Conservation (phyloP, 768 basidiomycete genomes). For the Lactifluus volemus region DNA sequence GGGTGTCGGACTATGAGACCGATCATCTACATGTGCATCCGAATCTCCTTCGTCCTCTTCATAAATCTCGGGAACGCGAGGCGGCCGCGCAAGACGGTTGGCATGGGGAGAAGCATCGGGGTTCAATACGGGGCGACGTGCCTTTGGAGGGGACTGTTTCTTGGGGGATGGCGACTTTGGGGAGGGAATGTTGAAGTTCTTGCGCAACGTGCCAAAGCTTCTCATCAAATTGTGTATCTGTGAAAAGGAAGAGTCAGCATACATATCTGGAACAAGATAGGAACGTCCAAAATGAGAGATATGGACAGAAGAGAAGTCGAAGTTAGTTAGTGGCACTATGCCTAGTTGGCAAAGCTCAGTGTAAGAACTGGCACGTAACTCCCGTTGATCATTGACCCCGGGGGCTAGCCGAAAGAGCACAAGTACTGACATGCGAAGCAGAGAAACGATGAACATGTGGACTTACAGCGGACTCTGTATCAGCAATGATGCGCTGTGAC, state of each 20-base stretch:
- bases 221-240: conserved; percentile 38
- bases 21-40: conserved; percentile 36
- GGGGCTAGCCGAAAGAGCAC: too few relatives aligned
- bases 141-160: conserved; percentile 31
- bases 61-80: conserved; percentile 54
- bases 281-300: too few relatives aligned
- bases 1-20: conserved; percentile 31
- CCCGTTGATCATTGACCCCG: too few relatives aligned
- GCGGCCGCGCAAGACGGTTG: conserved; percentile 54
- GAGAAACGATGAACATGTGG: conserved; percentile 17
- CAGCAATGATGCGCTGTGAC: conserved; percentile 58
- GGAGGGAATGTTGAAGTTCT: conserved; percentile 43
- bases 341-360: too few relatives aligned
- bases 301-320: neutral
- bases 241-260: neutral
- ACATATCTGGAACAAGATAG: neutral
- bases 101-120: conserved; percentile 39
- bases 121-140: conserved; percentile 38
- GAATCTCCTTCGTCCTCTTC: conserved; percentile 58
- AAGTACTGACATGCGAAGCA: neutral
- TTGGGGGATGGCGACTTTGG: conserved; percentile 33
- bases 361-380: too few relatives aligned
- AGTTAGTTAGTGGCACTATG: neutral
- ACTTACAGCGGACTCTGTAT: conserved; percentile 66
- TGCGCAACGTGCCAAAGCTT: conserved; percentile 56